These are phyloP conservation scores for Curvularia hawaiiensis DNA, from an alignment of 2,329 filamentous ascomycete species.

Conservation along the genomic window DNA sequence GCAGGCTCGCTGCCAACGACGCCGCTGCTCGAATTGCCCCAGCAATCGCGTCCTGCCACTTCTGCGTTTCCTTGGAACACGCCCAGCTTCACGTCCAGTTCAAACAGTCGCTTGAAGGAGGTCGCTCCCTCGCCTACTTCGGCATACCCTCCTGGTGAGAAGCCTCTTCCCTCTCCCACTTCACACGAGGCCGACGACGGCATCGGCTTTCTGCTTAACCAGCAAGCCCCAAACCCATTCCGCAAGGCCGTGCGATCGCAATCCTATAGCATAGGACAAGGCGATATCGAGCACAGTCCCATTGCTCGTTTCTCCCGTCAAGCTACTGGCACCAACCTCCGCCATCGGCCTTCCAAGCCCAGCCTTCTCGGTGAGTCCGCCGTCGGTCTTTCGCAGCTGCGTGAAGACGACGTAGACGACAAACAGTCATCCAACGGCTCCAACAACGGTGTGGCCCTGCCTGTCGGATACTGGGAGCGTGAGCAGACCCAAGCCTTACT, in stretches of 20 bases:
- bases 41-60: slow-evolving; percentile 48
- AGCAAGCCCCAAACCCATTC: slow-evolving; percentile 77
- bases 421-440: slow-evolving; percentile 67
- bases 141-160: slow-evolving; percentile 29
- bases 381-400: slow-evolving; percentile 38
- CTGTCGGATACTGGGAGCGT: slow-evolving; percentile 40
- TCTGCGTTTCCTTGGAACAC: slow-evolving; percentile 53
- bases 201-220: slow-evolving; percentile 41
- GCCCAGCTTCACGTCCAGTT: slow-evolving; percentile 35
- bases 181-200: slow-evolving; percentile 57
- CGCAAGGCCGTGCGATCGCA: slow-evolving; percentile 94
- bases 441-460: slow-evolving; percentile 54
- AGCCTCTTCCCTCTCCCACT: slow-evolving; percentile 33
- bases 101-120: slow-evolving; percentile 39
- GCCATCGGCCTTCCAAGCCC: slow-evolving; percentile 79
- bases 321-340: slow-evolving; percentile 54
- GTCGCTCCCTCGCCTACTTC: slow-evolving; percentile 44
- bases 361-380: slow-evolving; percentile 71
- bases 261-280: slow-evolving; percentile 93
- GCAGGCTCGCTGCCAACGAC: slow-evolving; percentile 82
- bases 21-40: slow-evolving; percentile 68
- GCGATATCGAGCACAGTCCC: slow-evolving; percentile 60
- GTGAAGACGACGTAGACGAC: slow-evolving; percentile 61
- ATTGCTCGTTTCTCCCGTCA: slow-evolving; percentile 57
- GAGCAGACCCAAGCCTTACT: slow-evolving; percentile 41